Percentiles rank a stretch among this genome's conserved stretches.
Conservation (phyloP, 106 monocot genomes). For the Dendrobium officinale region DNA sequence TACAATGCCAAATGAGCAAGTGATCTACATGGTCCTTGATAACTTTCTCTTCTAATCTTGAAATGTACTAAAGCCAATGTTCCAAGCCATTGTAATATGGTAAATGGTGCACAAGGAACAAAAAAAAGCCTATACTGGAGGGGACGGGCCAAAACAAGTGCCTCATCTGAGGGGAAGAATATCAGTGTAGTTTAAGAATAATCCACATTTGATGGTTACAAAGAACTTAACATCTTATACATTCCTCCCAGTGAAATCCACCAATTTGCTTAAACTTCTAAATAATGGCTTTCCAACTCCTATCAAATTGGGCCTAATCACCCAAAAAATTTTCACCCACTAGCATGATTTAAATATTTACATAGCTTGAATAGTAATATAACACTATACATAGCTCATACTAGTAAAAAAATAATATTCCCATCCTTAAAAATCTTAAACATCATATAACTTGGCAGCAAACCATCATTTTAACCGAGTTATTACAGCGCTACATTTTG, state of each 20-base stretch:
- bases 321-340: neutral
- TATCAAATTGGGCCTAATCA: neutral
- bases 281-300: neutral
- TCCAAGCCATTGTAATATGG: no score
- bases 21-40: no score
- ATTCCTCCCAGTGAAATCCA: neutral
- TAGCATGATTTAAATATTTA: neutral
- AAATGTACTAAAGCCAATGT: no score
- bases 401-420: neutral
- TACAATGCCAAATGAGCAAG: no score
- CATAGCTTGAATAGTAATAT: neutral
- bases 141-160: no score
- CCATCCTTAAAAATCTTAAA: neutral
- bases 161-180: no score
- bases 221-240: neutral
- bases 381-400: neutral
- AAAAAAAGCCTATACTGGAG: no score
- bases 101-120: no score
- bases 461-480: neutral
- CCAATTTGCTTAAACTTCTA: neutral
- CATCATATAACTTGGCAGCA: neutral
- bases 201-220: neutral
- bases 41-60: no score
- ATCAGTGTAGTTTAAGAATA: neutral
- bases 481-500: neutral